phyloP scores from a whole-genome alignment of 768 basidiomycete genomes.

The Phylloporus scabripes region DNA sequence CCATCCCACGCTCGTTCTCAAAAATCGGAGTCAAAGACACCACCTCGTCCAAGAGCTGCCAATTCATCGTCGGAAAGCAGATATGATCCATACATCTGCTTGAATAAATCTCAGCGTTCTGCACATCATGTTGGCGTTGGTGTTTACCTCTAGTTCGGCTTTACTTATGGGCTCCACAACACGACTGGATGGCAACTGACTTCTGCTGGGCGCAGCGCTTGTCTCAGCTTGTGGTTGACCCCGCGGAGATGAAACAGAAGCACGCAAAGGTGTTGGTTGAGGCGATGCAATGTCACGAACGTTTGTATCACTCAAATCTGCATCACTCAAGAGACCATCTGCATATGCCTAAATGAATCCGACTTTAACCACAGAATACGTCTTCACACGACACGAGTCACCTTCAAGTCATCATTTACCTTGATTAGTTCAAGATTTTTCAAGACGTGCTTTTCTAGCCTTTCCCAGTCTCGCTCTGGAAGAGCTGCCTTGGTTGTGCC shows the following conservation, averaged over 20 bases:
- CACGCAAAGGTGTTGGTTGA: not conserved
- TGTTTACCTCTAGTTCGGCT: slow-evolving; percentile 23
- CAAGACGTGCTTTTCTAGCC: slow-evolving; percentile 14
- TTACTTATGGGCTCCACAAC: not conserved
- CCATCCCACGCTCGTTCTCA: slow-evolving; percentile 4
- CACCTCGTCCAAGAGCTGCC: slow-evolving; percentile 24
- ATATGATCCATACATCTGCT: slow-evolving; percentile 33
- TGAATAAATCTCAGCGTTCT: slow-evolving; percentile 7
- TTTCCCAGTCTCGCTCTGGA: slow-evolving; percentile 58
- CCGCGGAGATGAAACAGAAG: not conserved
- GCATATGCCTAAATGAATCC: slow-evolving; percentile 25
- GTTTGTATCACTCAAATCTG: slow-evolving; percentile 9
- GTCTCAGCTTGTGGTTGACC: not conserved
- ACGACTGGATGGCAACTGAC: no score
- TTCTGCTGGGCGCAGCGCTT: no score
- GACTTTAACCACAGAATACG: slow-evolving; percentile 4
- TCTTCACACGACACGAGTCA: slow-evolving; percentile 7
- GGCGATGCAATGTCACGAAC: not conserved
- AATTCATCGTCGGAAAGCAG: slow-evolving; percentile 34
- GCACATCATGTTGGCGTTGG: not conserved
- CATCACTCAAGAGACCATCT: slow-evolving; percentile 33
- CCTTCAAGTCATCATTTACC: slow-evolving; percentile 15
- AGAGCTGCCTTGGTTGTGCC: slow-evolving; percentile 41
- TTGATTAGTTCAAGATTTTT: slow-evolving; percentile 9
- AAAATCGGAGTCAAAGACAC: slow-evolving; percentile 27